Conservation (phyloP, 2,329 filamentous ascomycete species). For the Tolypocladium paradoxum region DNA sequence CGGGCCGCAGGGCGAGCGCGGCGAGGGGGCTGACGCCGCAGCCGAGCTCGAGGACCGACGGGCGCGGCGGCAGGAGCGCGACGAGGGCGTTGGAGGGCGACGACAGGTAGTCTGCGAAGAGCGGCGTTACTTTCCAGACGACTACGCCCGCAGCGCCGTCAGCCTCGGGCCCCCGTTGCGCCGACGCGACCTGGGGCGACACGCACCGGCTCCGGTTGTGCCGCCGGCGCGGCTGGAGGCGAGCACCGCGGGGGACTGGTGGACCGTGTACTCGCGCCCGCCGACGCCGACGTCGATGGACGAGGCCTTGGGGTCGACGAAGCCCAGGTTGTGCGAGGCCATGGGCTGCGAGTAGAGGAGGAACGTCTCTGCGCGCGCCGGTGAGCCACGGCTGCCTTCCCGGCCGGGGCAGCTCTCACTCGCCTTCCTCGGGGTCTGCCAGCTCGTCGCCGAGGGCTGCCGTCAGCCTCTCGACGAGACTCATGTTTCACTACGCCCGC, state of each 20-base stretch:
- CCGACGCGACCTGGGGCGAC: neutral
- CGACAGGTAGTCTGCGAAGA: slow-evolving; percentile 71
- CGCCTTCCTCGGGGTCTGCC: slow-evolving; percentile 34
- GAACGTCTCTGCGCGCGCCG: slow-evolving; percentile 61
- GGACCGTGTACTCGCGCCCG: slow-evolving; percentile 60
- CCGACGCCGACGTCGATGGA: slow-evolving; percentile 57
- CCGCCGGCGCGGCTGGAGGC: slow-evolving; percentile 59
- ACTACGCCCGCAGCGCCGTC: slow-evolving; percentile 35
- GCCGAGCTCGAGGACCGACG: slow-evolving; percentile 71
- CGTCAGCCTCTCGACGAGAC: slow-evolving; percentile 12
- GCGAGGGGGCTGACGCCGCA: slow-evolving; percentile 78
- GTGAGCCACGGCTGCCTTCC: neutral
- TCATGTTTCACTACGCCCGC: neutral
- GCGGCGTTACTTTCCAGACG: slow-evolving; percentile 82
- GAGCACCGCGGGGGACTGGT: slow-evolving; percentile 75
- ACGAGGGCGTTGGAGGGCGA: slow-evolving; percentile 53
- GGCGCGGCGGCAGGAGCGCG: slow-evolving; percentile 34
- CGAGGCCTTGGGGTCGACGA: slow-evolving; percentile 62
- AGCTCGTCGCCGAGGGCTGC: slow-evolving; percentile 31
- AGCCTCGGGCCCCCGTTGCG: neutral
- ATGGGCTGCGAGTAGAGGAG: slow-evolving; percentile 70
- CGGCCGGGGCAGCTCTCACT: slow-evolving; percentile 17
- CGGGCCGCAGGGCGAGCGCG: slow-evolving; percentile 54
- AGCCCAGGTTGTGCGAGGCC: slow-evolving; percentile 70
- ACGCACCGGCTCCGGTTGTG: slow-evolving; percentile 41